phyloP scores from a whole-genome alignment of 2,329 filamentous ascomycete species.

The Fusarium sp. region DNA sequence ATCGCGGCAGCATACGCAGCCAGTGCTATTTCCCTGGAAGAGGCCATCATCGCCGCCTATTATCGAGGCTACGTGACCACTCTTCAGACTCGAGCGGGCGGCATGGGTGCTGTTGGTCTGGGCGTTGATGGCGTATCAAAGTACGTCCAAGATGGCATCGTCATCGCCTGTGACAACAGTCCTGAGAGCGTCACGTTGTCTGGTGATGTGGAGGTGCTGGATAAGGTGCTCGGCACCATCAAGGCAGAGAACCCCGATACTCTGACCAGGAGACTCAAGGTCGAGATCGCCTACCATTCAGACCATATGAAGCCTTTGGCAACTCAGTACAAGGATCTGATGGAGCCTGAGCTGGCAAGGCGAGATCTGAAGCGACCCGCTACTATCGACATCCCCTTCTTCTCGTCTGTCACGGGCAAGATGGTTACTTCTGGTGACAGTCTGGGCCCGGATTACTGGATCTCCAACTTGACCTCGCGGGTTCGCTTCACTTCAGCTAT shows the following conservation, averaged over 20 bases:
- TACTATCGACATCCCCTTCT: background rate
- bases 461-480: background rate
- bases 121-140: conserved; percentile 7
- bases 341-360: background rate
- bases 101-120: background rate
- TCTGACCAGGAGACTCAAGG: conserved; percentile 58
- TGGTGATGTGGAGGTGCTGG: conserved; percentile 56
- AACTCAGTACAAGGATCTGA: conserved; percentile 53
- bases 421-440: background rate
- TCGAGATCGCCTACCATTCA: conserved; percentile 64
- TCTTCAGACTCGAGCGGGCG: background rate
- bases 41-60: background rate
- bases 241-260: conserved; percentile 51
- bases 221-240: conserved; percentile 49
- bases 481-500: background rate
- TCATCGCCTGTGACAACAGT: conserved; percentile 61
- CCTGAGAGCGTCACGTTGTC: conserved; percentile 62
- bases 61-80: background rate
- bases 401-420: background rate
- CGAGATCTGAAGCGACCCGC: background rate
- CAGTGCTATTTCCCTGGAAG: background rate
- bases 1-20: background rate
- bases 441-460: background rate
- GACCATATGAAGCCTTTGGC: conserved; percentile 62
- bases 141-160: conserved; percentile 11